These are phyloP conservation scores for Trichosporon sp. DNA, from an alignment of 1,284 basidiomycete species.

Conservation along the genomic window DNA sequence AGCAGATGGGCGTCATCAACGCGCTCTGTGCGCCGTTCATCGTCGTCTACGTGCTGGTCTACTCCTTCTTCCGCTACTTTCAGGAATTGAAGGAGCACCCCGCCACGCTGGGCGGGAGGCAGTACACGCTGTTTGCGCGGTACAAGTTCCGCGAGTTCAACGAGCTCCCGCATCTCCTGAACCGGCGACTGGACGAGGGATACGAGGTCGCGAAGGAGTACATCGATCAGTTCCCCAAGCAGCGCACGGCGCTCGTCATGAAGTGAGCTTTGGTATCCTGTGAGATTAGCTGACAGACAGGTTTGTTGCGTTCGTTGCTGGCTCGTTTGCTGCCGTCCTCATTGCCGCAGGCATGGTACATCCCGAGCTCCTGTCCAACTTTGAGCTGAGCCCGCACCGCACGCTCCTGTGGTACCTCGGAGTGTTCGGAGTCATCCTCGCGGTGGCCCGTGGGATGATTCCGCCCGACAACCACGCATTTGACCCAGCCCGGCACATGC, in stretches of 20 bases:
- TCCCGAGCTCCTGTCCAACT: slow-evolving; percentile 86
- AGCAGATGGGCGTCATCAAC: slow-evolving; percentile 95
- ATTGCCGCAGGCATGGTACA: slow-evolving; percentile 87
- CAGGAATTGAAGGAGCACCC: slow-evolving; percentile 99
- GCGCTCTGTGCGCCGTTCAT: slow-evolving; percentile 96
- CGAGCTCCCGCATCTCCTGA: slow-evolving; percentile 91
- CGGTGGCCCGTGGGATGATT: slow-evolving; percentile 89
- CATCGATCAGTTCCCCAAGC: slow-evolving; percentile 96
- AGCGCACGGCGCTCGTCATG: slow-evolving; percentile 83
- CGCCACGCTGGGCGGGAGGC: slow-evolving; percentile 84
- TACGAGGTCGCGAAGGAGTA: slow-evolving; percentile 91
- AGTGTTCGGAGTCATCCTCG: slow-evolving; percentile 82
- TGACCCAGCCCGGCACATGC: slow-evolving; percentile 89
- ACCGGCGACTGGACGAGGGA: slow-evolving; percentile 79
- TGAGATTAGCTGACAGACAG: slow-evolving; percentile 56
- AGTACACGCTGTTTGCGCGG: slow-evolving; percentile 90
- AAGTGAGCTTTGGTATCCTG: slow-evolving; percentile 62
- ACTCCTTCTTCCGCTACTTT: slow-evolving; percentile 99
- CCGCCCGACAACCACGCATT: slow-evolving; percentile 91
- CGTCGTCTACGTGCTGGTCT: slow-evolving; percentile 92
- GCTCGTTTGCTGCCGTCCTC: slow-evolving; percentile 93
- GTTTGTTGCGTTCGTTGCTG: slow-evolving; percentile 93
- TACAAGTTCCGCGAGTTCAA: slow-evolving; percentile 99
- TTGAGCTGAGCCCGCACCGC: slow-evolving; percentile 90
- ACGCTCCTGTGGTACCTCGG: slow-evolving; percentile 92